Base-by-base conservation (phyloP, 441 rosid species). In the Pelargonium fulgidum region DNA sequence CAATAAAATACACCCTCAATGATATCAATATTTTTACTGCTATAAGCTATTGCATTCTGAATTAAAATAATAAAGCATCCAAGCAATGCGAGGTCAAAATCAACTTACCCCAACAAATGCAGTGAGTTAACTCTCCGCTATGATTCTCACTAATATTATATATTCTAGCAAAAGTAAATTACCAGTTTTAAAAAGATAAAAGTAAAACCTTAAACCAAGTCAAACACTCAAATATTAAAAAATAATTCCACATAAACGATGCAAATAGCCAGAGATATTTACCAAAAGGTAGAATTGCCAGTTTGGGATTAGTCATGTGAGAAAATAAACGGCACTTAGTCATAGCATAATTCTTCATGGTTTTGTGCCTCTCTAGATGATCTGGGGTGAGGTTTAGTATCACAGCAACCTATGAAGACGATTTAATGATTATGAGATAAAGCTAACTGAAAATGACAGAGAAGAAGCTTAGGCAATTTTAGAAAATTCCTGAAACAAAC, bases 301-400 rank as follows among this genome's bases (percentile, higher is more conserved):
- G 47, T 61, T 47, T 76, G 65, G 62, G 9, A 11, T 76, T 73
- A 5, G 48, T 62, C 80, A 76, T 73, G 59, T 71, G 82, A 66
- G 80, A 76, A 73, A 79, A 66, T 71, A 80, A 65, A 58, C 65
- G 67, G 42, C 80, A 76, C 62, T 80, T 80, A 16, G 76, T 42
- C 52, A 56, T 44, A 4, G 76, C 80, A 71, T 80, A 80, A 72
- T 65, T 71, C 42, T 54, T 65, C 82, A 76, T 76, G 54, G 80
- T 73, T 69, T 69, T 74, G 64, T 76, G 80, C 69, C 82, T 74
- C 67, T 74, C 78, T 10, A 80, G 29, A 70, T 80, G 82, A 74
- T 76, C 78, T 9, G 78, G 82, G 54, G 78, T 76, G 42, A 80
- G 78, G 69, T 76, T 80, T 63, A 76, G 44, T 45, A 76, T 70